These are phyloP conservation scores for Drosera spatulata DNA, from an alignment of 179 eudicot genomes.

Conservation along the genomic window DNA sequence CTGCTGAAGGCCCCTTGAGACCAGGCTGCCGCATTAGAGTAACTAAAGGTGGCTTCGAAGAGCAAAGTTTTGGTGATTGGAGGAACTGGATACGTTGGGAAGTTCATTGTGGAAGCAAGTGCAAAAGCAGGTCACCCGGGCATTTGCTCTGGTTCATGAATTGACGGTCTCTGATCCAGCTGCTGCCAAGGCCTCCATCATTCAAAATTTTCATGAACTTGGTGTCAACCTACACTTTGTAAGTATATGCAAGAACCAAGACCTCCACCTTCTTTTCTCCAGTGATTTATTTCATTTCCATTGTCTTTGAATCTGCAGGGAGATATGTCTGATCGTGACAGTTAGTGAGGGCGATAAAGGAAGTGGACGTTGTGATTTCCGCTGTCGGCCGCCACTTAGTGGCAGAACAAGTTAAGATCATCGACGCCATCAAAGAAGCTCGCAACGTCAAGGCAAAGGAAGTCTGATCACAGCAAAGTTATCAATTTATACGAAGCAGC, in stretches of 20 bases:
- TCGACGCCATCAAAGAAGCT: constrained; percentile 63
- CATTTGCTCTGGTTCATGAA: constrained; percentile 24
- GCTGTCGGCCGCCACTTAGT: constrained; percentile 26
- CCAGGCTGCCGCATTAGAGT: too few relatives aligned
- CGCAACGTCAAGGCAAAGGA: constrained; percentile 51
- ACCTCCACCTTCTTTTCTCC: too few relatives aligned
- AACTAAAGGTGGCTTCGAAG: constrained; percentile 12
- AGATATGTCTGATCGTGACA: constrained; percentile 45
- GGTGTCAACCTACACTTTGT: constrained; percentile 18
- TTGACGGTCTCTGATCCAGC: constrained; percentile 21
- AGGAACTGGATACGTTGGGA: constrained; percentile 39
- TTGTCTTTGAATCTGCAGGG: constrained; percentile 37
- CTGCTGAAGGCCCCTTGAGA: too few relatives aligned
- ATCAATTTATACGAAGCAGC: too few relatives aligned
- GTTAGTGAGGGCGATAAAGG: too few relatives aligned
- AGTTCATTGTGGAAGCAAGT: constrained; percentile 28
- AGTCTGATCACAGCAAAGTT: too few relatives aligned
- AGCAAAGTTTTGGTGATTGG: constrained; percentile 34
- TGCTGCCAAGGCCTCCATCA: constrained; percentile 18
- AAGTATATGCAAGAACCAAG: background rate
- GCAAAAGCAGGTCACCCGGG: constrained; percentile 22
- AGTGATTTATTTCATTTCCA: too few relatives aligned
- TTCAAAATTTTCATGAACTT: constrained; percentile 22
- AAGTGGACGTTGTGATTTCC: constrained; percentile 63
- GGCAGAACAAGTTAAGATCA: constrained; percentile 49